phyloP scores from a whole-genome alignment of 2,329 filamentous ascomycete species.

The Arachnopeziza araneosa region DNA sequence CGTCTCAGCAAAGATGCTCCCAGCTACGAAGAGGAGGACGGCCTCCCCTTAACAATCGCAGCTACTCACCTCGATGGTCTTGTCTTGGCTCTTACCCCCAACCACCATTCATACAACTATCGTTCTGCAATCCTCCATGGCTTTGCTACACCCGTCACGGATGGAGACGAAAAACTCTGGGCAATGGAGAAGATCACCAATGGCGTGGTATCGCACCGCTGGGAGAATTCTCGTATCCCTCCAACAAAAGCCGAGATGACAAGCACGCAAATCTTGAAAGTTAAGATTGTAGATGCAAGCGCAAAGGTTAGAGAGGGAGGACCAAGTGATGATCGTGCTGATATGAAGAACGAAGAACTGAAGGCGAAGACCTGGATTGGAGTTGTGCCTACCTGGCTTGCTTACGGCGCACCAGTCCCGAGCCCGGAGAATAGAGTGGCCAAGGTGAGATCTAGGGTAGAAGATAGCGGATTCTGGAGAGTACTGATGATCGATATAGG shows the following conservation, averaged over 20 bases:
- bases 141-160: constrained; percentile 61
- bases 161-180: constrained; percentile 65
- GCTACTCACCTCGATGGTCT: constrained; percentile 74
- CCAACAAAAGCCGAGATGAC: constrained; percentile 70
- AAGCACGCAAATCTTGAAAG: constrained; percentile 65
- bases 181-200: constrained; percentile 77
- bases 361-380: constrained; percentile 48
- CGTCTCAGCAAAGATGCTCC: constrained; percentile 42
- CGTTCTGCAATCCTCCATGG: constrained; percentile 69
- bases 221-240: constrained; percentile 62
- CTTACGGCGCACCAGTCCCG: constrained; percentile 41
- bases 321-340: constrained; percentile 49
- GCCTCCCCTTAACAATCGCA: constrained; percentile 66
- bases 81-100: constrained; percentile 72
- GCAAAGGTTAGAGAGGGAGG: constrained; percentile 67
- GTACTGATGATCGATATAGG: constrained; percentile 4
- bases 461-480: constrained; percentile 28
- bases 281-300: constrained; percentile 64
- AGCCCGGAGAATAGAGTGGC: constrained; percentile 15
- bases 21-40: constrained; percentile 19
- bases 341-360: constrained; percentile 40
- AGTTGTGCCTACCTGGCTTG: constrained; percentile 57
- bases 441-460: neutral
- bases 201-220: constrained; percentile 62
- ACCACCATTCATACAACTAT: constrained; percentile 83